Conservation (phyloP, 2,329 filamentous ascomycete genomes). For the Arthrinium phaeospermum region DNA sequence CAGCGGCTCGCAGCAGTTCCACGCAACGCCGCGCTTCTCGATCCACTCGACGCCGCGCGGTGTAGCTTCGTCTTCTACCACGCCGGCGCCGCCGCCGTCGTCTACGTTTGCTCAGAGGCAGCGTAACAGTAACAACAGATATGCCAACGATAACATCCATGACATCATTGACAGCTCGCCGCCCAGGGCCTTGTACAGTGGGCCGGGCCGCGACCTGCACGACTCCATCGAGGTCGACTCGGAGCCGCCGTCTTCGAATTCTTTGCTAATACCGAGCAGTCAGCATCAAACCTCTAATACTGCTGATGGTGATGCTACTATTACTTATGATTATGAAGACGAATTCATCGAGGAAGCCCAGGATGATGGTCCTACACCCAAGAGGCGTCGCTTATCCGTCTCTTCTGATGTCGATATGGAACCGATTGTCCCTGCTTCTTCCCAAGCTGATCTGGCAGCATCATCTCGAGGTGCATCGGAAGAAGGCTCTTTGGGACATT, state of each 20-base stretch:
- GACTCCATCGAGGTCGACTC: constrained; percentile 24
- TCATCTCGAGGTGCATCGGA: background rate
- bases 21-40: constrained; percentile 40
- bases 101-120: constrained; percentile 29
- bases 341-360: constrained; percentile 19
- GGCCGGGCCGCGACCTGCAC: background rate
- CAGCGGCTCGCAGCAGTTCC: constrained; percentile 37
- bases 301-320: constrained; percentile 13
- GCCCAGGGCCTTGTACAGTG: constrained; percentile 25
- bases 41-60: constrained; percentile 37
- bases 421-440: background rate
- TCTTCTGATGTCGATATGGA: constrained; percentile 29
- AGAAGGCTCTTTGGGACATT: background rate
- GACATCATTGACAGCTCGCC: constrained; percentile 37
- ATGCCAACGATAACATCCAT: constrained; percentile 29
- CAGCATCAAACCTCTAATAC: constrained; percentile 20
- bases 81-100: constrained; percentile 29
- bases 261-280: background rate
- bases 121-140: background rate
- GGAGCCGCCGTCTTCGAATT: constrained; percentile 17
- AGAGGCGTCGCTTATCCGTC: constrained; percentile 46
- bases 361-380: constrained; percentile 31
- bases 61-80: background rate
- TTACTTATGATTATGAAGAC: background rate
- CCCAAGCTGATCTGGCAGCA: background rate